Evolutionary conservation across 2,329 filamentous ascomycete species (phyloP).

Genomic region (Hirsutella rhossiliensis): DNA sequence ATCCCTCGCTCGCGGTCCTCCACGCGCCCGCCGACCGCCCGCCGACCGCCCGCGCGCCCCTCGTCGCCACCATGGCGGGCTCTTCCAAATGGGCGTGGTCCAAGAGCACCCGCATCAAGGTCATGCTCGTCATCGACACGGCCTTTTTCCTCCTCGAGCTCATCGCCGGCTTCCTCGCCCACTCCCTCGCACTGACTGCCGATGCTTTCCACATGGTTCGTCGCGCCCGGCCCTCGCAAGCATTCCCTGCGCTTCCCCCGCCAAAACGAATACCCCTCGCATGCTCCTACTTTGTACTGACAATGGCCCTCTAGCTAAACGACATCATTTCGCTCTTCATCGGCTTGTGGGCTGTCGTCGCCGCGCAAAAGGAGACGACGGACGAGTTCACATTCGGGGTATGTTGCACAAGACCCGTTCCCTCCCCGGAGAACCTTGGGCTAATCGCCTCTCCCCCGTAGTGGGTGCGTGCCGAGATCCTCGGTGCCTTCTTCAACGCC

Average conservation of each 20-base stretch:
- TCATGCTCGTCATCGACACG: conserved; percentile 83
- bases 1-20: not conserved
- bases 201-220: conserved; percentile 96
- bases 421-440: not conserved
- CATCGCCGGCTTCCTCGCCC: conserved; percentile 71
- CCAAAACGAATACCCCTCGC: not conserved
- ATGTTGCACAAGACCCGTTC: conserved; percentile 21
- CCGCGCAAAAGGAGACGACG: conserved; percentile 72
- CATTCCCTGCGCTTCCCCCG: not conserved
- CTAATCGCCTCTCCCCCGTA: conserved; percentile 22
- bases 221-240: conserved; percentile 6
- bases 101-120: conserved; percentile 82
- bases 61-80: conserved; percentile 11
- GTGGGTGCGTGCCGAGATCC: conserved; percentile 95
- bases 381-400: conserved; percentile 94
- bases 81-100: conserved; percentile 63
- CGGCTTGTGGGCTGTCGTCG: conserved; percentile 88
- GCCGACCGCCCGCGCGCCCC: not conserved
- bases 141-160: conserved; percentile 87
- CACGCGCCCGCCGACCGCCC: not conserved
- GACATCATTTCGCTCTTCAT: conserved; percentile 92
- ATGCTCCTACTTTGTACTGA: not conserved
- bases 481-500: conserved; percentile 92
- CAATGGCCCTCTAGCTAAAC: conserved; percentile 53
- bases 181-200: conserved; percentile 85